phyloP scores from a whole-genome alignment of 495 filamentous ascomycete species.

The Gamarada debralockiae region DNA sequence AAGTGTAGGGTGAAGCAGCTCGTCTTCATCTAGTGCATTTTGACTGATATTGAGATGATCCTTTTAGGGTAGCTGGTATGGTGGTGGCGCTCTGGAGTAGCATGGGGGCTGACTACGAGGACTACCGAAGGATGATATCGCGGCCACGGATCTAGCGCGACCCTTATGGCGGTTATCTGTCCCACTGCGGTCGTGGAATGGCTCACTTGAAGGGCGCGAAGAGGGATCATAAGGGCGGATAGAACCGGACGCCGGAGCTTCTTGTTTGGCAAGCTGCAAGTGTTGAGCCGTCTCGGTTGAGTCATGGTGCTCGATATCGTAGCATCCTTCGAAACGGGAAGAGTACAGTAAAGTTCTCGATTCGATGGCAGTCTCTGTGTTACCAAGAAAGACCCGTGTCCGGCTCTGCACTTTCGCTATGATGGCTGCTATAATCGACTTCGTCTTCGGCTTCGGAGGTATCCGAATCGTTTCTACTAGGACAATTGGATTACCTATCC shows the following conservation, averaged over 20 bases:
- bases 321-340: constrained; percentile 5
- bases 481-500: constrained; percentile 17
- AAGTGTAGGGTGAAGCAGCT: constrained; percentile 10
- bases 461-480: constrained; percentile 11
- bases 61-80: constrained; percentile 13
- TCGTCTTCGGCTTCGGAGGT: constrained; percentile 14
- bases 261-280: constrained; percentile 8
- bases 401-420: constrained; percentile 1
- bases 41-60: constrained; percentile 15
- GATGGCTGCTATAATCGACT: constrained; percentile 1
- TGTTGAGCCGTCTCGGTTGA: constrained; percentile 10
- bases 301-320: constrained; percentile 15
- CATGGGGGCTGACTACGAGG: background rate
- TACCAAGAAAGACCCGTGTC: constrained; percentile 11
- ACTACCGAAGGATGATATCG: background rate
- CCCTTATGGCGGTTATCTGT: constrained; percentile 7
- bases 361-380: constrained; percentile 7
- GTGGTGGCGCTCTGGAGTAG: constrained; percentile 12
- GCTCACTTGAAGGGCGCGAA: constrained; percentile 11
- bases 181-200: constrained; percentile 14
- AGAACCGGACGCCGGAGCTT: constrained; percentile 5
- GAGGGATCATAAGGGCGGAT: constrained; percentile 10
- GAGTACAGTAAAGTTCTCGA: constrained; percentile 9
- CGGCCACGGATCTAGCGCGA: constrained; percentile 11
- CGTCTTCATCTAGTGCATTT: constrained; percentile 11